A percentile compares a stretch with the other conserved stretches of the same genome.
These are phyloP conservation scores for Geotrichum candidum DNA, from an alignment of 1,139 yeast species.

Conservation along the genomic window DNA sequence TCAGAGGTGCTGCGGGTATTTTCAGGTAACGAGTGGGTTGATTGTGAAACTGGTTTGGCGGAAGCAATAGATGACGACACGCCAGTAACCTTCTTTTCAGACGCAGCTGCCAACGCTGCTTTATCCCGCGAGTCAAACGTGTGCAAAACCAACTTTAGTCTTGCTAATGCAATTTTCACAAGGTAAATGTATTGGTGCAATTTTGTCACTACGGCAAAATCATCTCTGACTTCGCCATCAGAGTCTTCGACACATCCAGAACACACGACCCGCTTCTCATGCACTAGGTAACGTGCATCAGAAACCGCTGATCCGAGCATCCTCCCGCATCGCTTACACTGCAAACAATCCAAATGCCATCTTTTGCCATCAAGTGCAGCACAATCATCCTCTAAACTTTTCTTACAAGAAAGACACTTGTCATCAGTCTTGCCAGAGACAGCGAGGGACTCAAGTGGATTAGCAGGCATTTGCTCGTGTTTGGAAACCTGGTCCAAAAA, in stretches of 20 bases:
- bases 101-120: background rate
- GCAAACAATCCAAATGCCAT: constrained; percentile 78
- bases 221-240: constrained; percentile 43
- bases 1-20: background rate
- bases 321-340: constrained; percentile 41
- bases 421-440: constrained; percentile 70
- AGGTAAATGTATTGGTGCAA: constrained; percentile 69
- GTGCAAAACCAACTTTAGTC: constrained; percentile 68
- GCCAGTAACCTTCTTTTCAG: background rate
- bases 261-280: constrained; percentile 44
- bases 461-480: constrained; percentile 41
- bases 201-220: constrained; percentile 57
- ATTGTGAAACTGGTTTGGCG: background rate
- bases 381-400: constrained; percentile 80
- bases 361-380: constrained; percentile 55
- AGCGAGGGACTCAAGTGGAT: constrained; percentile 43
- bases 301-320: constrained; percentile 24
- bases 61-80: background rate
- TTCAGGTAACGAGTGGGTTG: background rate
- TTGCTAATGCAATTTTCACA: constrained; percentile 73
- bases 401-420: constrained; percentile 62
- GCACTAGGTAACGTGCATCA: constrained; percentile 42
- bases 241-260: constrained; percentile 49
- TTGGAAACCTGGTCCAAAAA: constrained; percentile 51
- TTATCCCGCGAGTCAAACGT: constrained; percentile 34